Evolutionary conservation across 1,139 yeast species (phyloP), one percentile per base, ranked within the genome.

Genomic region (Suhomyces kunorum): DNA sequence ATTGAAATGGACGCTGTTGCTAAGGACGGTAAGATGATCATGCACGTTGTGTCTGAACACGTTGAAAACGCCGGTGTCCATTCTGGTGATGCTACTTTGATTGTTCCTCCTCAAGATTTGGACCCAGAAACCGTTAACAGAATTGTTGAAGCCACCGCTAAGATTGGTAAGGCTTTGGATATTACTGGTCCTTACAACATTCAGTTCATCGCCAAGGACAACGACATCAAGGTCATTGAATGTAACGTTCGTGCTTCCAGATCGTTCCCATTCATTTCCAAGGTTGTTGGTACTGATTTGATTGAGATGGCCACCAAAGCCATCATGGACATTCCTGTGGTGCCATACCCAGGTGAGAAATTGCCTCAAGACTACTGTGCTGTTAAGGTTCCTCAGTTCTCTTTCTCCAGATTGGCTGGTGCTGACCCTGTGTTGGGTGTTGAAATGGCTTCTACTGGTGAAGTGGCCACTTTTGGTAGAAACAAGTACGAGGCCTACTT

Each of bases 401-500:
- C 98, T 20, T 92, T 92, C 82, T 87, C 98, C 31, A 83, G 98
- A 67, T 80, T 92, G 57, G 89, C 98, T 38, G 98, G 98, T 56
- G 98, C 98, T 46, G 98, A 92, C 66, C 98, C 98, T 40, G 89
- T 92, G 46, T 76, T 92, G 54, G 98, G 98, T 69, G 98, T 92
- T 53, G 98, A 92, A 70, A 92, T 92, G 98, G 98, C 98, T 27
- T 90, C 98, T 19, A 92, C 98, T 48, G 98, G 98, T 78, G 98
- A 92, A 70, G 98, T 92, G 58, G 99, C 99, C 39, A 81, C 95
- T 50, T 90, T 94, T 63, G 99, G 98, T 59, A 88, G 77, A 61
- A 84, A 92, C 76, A 90, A 92, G 68, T 89, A 89, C 59, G 98
- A 94, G 71, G 98, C 98, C 23, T 94, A 94, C 71, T 71, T 94